Base-by-base conservation (phyloP, 441 rosid genomes). In the Rhodomyrtus psidioides region DNA sequence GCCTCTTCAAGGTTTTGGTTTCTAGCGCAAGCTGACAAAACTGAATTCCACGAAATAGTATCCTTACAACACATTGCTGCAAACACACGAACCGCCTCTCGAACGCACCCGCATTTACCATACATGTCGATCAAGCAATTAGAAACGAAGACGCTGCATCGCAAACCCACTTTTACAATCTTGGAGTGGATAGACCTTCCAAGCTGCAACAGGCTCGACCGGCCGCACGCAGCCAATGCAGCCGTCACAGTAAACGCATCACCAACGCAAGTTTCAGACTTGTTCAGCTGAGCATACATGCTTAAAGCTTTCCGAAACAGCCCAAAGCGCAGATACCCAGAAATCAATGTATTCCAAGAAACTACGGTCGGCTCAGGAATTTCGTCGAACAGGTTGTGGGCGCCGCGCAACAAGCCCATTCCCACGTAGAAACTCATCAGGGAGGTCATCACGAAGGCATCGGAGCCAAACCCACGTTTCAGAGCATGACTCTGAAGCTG, bases 91-190 rank as follows among this genome's bases (percentile, higher is more conserved):
- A 93, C 89, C 12, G 99, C 96, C 74, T 94, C 93, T 56, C 88
- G 91, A 85, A 93, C 90, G 14, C 76, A 92, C 44, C 90, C 93
- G 70, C 98, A 93, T 90, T 93, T 96, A 13, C 98, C 98, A 44
- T 96, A 95, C 95, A 93, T 92, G 87, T 95, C 96, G 54, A 96
- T 91, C 90, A 96, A 90, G 89, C 98, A 96, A 88, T 96, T 95
- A 53, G 90, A 93, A 82, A 94, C 91, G 82, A 94, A 84, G 84
- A 89, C 81, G 6, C 92, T 90, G 81, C 82, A 87, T 60, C 87
- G 94, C 86, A 91, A 4, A 53, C 98, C 96, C 83, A 58, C 88
- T 88, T 94, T 93, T 85, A 93, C 87, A 87, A 92, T 85, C 90
- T 90, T 90, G 55, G 95, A 92, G 89, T 96, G 98, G 84, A 96